phyloP scores from a whole-genome alignment of 163 green algal genomes.

The Coccomyxa subellipsoidea region DNA sequence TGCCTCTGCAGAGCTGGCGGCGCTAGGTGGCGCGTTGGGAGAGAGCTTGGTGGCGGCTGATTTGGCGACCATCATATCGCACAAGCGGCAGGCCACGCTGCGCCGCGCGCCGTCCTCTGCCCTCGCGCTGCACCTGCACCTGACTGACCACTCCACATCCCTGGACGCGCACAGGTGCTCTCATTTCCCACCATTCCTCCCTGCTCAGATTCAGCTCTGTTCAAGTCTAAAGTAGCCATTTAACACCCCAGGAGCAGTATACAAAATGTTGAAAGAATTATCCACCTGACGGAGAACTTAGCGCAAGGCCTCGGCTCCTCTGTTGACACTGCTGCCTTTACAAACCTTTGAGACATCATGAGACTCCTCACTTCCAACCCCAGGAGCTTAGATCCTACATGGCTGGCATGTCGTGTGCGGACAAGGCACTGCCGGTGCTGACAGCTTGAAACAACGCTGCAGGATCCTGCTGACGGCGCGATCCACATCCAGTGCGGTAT shows the following conservation, averaged over 20 bases:
- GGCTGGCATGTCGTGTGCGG: too few species aligned
- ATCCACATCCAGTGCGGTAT: neutral
- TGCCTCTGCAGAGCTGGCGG: slow-evolving; percentile 22
- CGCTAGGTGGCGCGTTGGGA: slow-evolving; percentile 35
- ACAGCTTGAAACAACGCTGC: too few species aligned
- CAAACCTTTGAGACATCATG: too few species aligned
- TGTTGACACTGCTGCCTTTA: too few species aligned
- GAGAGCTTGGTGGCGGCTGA: slow-evolving; percentile 41
- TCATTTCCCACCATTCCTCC: neutral
- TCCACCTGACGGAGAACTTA: too few species aligned
- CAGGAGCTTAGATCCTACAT: too few species aligned
- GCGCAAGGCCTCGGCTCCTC: too few species aligned
- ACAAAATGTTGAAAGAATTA: neutral
- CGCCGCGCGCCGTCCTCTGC: neutral
- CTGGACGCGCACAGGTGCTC: neutral
- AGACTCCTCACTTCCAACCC: too few species aligned
- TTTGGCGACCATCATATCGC: slow-evolving; percentile 34
- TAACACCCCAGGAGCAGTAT: neutral
- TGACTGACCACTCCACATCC: neutral
- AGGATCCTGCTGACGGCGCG: neutral
- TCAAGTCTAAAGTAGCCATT: neutral
- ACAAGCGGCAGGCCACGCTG: slow-evolving; percentile 30
- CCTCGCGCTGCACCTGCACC: neutral
- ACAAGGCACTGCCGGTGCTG: too few species aligned
- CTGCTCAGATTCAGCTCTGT: neutral